phyloP scores from a whole-genome alignment of 139 green algal genomes.

The Pseudopediastrum boryanum region DNA sequence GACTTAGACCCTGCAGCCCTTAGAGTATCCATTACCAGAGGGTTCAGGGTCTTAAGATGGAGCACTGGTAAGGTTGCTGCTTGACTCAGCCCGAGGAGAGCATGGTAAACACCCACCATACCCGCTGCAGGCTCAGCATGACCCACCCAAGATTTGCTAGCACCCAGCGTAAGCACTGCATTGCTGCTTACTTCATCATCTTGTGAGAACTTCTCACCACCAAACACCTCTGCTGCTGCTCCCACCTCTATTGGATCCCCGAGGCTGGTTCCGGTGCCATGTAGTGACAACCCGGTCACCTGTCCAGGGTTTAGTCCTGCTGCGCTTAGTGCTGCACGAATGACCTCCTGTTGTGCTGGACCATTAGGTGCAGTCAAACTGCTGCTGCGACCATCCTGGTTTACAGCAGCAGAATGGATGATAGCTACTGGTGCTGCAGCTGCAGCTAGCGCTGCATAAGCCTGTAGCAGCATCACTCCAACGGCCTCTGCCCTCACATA shows the following conservation, averaged over 20 bases:
- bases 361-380: conserved; percentile 90
- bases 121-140: conserved; percentile 82
- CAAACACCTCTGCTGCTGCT: conserved; percentile 53
- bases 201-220: background rate
- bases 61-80: conserved; percentile 49
- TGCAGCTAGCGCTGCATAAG: background rate
- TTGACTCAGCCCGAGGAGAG: conserved; percentile 27
- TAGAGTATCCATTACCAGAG: conserved; percentile 16
- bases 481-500: conserved; percentile 70
- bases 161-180: background rate
- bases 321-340: conserved; percentile 56
- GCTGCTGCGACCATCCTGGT: conserved; percentile 87
- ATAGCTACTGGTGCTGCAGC: conserved; percentile 34
- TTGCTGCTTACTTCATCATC: background rate
- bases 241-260: conserved; percentile 91
- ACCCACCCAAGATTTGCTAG: conserved; percentile 55
- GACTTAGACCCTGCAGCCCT: background rate
- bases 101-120: conserved; percentile 65
- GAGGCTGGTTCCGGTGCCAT: conserved; percentile 77
- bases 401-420: conserved; percentile 53
- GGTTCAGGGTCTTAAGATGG: conserved; percentile 75
- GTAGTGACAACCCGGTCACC: conserved; percentile 43
- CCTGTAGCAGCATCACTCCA: conserved; percentile 27
- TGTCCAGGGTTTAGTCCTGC: background rate
- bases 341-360: conserved; percentile 79